Conservation (phyloP, 2,329 filamentous ascomycete genomes). For the Fusarium pseudonygamai region DNA sequence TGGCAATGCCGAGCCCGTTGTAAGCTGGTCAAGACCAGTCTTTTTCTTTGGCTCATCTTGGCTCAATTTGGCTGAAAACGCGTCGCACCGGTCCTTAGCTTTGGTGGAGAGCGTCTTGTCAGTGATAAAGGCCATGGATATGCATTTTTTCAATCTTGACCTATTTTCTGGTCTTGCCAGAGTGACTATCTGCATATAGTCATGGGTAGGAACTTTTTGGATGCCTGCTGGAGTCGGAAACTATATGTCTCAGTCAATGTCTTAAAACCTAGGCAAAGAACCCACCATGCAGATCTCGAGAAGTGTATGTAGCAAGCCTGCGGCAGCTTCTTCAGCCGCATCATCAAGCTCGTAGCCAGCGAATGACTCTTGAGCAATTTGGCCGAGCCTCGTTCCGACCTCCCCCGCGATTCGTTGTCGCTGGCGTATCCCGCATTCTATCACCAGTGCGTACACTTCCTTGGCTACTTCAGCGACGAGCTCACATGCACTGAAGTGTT, state of each 20-base stretch:
- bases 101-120: accelerated
- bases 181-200: accelerated
- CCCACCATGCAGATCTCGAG: not conserved
- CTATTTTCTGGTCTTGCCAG: not conserved
- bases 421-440: not conserved
- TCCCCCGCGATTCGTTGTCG: not conserved
- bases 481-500: not conserved
- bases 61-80: accelerated
- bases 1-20: accelerated
- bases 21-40: not conserved
- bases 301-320: accelerated
- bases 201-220: accelerated
- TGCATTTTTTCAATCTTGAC: accelerated
- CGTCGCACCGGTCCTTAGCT: not conserved
- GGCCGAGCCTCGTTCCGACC: not conserved
- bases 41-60: not conserved
- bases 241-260: accelerated
- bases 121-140: accelerated
- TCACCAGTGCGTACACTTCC: not conserved
- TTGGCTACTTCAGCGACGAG: not conserved
- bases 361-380: not conserved
- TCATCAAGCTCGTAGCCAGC: not conserved
- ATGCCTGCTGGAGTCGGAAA: accelerated
- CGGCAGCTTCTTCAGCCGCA: accelerated
- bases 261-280: accelerated